Evolutionary conservation across 208 protist species (phyloP), one percentile per base, ranked within the genome.

Genomic region (Hexamita inflata): DNA sequence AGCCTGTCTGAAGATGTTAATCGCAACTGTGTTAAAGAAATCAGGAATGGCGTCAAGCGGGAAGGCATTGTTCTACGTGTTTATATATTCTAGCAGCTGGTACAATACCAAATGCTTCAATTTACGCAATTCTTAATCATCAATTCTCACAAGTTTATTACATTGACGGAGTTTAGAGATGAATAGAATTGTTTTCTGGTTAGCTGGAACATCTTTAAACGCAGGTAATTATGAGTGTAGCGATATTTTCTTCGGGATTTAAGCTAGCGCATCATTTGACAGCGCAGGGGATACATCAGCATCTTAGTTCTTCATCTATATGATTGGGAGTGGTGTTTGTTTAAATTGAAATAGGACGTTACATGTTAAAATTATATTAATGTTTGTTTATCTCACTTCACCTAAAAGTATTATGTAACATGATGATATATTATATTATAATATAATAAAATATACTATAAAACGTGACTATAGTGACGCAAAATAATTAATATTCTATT

Each of bases 1-100:
- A 0, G 88, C 61, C 9, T 81, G 75, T 35, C 86, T 59, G 74
- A 88, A 89, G 53, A 90, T 40, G 74, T 90, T 89, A 4, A 28
- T 32, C 1, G 76, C 58, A 68, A 88, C 78, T 77, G 82, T 85
- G 1, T 77, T 59, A 57, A 83, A 78, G 57, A 86, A 78, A 40
- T 84, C 79, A 32, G 73, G 73, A 30, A 84, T 73, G 13, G 81
- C 66, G 11, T 29, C 29, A 45, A 82, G 76, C 42, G 64, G 73
- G 74, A 86, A 86, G 13, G 70, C 59, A n/a, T 77, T 65, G 57
- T 85, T 83, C 11, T 76, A 74, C 0, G 26, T 75, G 73, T 82
- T 82, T 28, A 85, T 64, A 62, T 80, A 82, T 9, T 83, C 80
- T 24, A 79, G 49, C 7, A 83, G 57, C 39, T 83, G 78, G 41